Base-by-base conservation (phyloP, 805 yeast genomes). In the Starmerella geochares region DNA sequence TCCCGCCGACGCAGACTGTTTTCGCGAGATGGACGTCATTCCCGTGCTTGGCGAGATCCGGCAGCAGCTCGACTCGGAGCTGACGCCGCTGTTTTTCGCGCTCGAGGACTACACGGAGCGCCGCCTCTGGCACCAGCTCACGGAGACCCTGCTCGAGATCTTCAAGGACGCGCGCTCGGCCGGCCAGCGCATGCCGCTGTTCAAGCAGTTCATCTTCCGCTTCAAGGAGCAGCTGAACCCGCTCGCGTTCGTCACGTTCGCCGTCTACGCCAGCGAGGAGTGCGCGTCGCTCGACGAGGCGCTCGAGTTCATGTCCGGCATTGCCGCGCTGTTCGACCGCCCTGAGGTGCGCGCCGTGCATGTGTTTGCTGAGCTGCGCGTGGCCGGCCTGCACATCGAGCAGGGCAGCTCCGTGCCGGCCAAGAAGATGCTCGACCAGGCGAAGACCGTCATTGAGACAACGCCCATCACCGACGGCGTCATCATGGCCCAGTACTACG, bases 81-180 rank as follows among this genome's bases (percentile, higher is more conserved):
- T 87, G 47, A 71, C 78, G 9, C 76, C 79, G 25, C 65, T 73
- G 7, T 75, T 83, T 59, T 80, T 77, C 62, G 75, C 77, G 47
- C 75, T 90, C 63, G 96, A 88, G 62, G 95, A 86, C 60, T 71
- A 73, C 50, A 83, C 86, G 68, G 95, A 87, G 62, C 74, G 95
- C 58, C 87, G 86, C 66, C 75, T 90, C 64, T 92, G 96, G 96
- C 94, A 83, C 69, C 97, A 92, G 71, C 75, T 92, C 63, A 85
- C 96, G 2, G 76, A 77, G 53, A 67, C 77, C 6, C 70, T 92
- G 50, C 67, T 69, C 31, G 74, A 73, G 54, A 76, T 88, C 62
- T 90, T 78, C 68, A 70, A 69, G 38, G 71, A 73, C 49, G 73
- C 77, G 8, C 71, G 71, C 24, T 72, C 83, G 13, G 67, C 65